Conservation (phyloP, 345 rosid species). For the Geranium rotundifolium region DNA sequence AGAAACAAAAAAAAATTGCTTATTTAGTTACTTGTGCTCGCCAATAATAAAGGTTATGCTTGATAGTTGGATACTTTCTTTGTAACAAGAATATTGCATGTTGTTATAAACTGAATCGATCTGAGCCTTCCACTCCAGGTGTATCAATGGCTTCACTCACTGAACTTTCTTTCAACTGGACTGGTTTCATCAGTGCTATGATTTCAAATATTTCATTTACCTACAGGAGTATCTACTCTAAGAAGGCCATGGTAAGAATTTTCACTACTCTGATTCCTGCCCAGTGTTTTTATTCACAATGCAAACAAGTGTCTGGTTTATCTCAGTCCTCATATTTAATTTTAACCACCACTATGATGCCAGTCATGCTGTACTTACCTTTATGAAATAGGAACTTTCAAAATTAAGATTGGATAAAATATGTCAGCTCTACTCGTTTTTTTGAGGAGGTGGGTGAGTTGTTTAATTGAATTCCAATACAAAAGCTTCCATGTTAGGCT, state of each 20-base stretch:
- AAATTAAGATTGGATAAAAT: too few species aligned
- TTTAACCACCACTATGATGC: too few species aligned
- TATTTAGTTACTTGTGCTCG: neutral
- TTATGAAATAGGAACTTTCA: too few species aligned
- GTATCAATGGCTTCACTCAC: constrained; percentile 90
- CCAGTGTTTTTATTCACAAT: neutral
- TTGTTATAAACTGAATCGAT: neutral
- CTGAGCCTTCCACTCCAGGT: constrained; percentile 26
- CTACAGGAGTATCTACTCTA: constrained; percentile 87
- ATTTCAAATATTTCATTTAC: constrained; percentile 93
- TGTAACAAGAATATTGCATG: neutral
- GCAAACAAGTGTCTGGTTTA: too few species aligned
- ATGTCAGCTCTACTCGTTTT: too few species aligned
- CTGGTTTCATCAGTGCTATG: constrained; percentile 95
- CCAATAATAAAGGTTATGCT: neutral
- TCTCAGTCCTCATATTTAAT: too few species aligned
- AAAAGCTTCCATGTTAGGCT: too few species aligned
- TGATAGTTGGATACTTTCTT: too few species aligned
- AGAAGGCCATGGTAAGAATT: constrained; percentile 83
- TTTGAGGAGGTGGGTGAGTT: too few species aligned
- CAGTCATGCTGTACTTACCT: too few species aligned
- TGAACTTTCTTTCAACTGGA: constrained; percentile 93
- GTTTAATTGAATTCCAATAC: too few species aligned
- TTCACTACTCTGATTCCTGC: neutral
- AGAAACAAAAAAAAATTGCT: too few species aligned